Conservation (phyloP, 75 land plant genomes). For the Ceratopteris richardii region DNA sequence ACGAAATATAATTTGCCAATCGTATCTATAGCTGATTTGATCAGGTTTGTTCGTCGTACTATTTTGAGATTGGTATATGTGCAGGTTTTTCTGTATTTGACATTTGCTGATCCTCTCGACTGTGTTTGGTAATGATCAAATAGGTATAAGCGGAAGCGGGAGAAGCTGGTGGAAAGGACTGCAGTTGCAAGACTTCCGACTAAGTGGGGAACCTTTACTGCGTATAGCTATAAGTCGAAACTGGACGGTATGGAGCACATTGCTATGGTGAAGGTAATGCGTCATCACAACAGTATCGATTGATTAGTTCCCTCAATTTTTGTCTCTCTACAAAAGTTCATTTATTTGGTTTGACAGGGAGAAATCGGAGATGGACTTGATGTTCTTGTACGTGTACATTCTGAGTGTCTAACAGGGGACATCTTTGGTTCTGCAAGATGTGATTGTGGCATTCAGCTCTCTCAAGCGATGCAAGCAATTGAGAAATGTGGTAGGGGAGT, state of each 20-base stretch:
- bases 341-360: constrained; percentile 42
- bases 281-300: neutral
- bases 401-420: constrained; percentile 96
- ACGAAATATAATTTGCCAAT: constrained; percentile 60
- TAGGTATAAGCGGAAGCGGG: constrained; percentile 80
- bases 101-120: neutral
- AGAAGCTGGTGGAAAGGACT: constrained; percentile 61
- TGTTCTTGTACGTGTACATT: constrained; percentile 87
- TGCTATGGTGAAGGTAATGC: constrained; percentile 88
- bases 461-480: constrained; percentile 70
- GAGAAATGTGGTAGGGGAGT: constrained; percentile 84
- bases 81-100: neutral
- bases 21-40: constrained; percentile 90
- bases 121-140: neutral
- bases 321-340: neutral
- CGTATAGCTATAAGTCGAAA: constrained; percentile 71
- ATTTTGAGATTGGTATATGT: neutral
- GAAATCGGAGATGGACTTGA: constrained; percentile 88
- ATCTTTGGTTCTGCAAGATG: constrained; percentile 91
- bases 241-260: constrained; percentile 97
- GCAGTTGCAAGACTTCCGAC: constrained; percentile 79
- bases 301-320: neutral
- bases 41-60: constrained; percentile 71
- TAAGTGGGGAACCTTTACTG: constrained; percentile 78
- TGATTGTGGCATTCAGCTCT: constrained; percentile 95